Evolutionary conservation across 805 yeast species (phyloP).

Genomic region (Debaryomyces castellii): DNA sequence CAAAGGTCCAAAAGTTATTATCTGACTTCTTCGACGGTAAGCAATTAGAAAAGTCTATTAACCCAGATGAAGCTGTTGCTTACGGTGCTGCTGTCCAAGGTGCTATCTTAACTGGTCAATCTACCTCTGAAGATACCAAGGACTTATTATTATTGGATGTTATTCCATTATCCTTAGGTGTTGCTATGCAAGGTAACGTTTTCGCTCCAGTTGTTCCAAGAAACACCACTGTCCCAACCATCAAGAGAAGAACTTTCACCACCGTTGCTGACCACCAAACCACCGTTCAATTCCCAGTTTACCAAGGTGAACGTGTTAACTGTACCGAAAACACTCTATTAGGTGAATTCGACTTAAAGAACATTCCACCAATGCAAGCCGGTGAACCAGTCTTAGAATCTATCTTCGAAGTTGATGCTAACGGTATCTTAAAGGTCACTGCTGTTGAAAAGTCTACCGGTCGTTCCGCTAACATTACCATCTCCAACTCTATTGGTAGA

Average conservation of each 20-base stretch:
- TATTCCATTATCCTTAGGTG: conserved; percentile 51
- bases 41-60: conserved; percentile 48
- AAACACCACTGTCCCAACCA: conserved; percentile 52
- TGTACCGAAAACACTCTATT: conserved; percentile 50
- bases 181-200: conserved; percentile 52
- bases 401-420: conserved; percentile 51
- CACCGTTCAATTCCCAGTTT: conserved; percentile 51
- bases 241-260: conserved; percentile 52
- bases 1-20: conserved; percentile 50
- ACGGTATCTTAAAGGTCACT: conserved; percentile 51
- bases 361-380: conserved; percentile 51
- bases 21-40: conserved; percentile 52
- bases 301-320: conserved; percentile 54
- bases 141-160: conserved; percentile 51
- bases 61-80: conserved; percentile 54
- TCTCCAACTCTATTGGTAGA: conserved; percentile 51
- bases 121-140: conserved; percentile 49
- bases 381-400: conserved; percentile 52
- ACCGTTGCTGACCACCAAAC: conserved; percentile 52
- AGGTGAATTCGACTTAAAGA: conserved; percentile 52
- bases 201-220: conserved; percentile 52
- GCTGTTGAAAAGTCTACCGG: conserved; percentile 51
- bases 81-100: conserved; percentile 54
- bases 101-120: conserved; percentile 51
- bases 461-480: conserved; percentile 50